These are phyloP conservation scores for Fusarium sp. DNA, from an alignment of 2,329 filamentous ascomycete genomes.

Conservation along the genomic window DNA sequence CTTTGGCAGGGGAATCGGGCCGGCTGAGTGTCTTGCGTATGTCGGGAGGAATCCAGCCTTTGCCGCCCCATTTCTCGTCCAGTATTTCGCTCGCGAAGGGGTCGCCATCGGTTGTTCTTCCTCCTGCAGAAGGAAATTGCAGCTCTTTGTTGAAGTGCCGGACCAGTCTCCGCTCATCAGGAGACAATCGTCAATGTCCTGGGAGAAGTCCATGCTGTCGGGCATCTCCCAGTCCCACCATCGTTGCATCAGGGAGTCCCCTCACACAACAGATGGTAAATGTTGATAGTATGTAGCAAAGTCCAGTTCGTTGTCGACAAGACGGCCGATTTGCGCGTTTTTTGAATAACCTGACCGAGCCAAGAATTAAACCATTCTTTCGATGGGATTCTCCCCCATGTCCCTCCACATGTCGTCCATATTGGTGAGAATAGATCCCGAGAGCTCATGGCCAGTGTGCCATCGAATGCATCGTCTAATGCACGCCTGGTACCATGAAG, in stretches of 20 bases:
- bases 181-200: constrained; percentile 7
- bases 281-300: background rate
- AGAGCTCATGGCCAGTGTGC: too few species aligned
- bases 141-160: background rate
- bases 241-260: background rate
- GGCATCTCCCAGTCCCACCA: background rate
- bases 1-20: too few species aligned
- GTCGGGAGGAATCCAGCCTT: too few species aligned
- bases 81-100: background rate
- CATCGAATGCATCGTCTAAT: background rate
- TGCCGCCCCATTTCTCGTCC: too few species aligned
- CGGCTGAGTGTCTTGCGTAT: too few species aligned
- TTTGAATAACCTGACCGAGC: too few species aligned
- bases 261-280: background rate
- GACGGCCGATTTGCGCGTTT: too few species aligned
- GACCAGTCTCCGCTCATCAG: background rate
- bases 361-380: too few species aligned
- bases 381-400: background rate
- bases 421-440: background rate
- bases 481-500: background rate
- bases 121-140: background rate
- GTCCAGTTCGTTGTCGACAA: background rate
- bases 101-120: constrained; percentile 9
- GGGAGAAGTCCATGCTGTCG: constrained; percentile 18
- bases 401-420: background rate